Conservation (phyloP, 176 grass and related monocot species). For the Themeda triandra region DNA sequence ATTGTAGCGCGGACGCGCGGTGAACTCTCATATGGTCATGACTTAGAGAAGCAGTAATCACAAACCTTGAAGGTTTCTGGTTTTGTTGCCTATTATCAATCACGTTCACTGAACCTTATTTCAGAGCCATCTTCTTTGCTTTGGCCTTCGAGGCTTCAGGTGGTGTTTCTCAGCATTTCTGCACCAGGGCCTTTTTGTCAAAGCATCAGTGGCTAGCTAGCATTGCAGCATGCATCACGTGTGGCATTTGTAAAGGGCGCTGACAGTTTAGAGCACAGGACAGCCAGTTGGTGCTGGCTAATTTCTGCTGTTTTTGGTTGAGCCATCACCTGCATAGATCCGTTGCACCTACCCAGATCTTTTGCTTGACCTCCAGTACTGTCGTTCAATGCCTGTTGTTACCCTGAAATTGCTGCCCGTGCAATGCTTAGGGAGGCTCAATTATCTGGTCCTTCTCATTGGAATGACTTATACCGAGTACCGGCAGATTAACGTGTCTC, state of each 20-base stretch:
- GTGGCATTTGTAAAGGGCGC: background rate
- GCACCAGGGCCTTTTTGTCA: background rate
- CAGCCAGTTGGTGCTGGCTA: background rate
- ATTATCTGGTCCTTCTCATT: background rate
- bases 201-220: background rate
- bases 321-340: background rate
- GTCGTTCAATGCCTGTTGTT: background rate
- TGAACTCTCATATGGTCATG: background rate
- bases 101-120: background rate
- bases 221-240: background rate
- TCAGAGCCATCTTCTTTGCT: background rate
- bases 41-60: background rate
- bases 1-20: background rate
- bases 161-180: background rate
- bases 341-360: background rate
- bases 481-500: background rate
- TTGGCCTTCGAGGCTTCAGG: too few relatives aligned
- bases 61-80: too few relatives aligned
- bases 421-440: background rate
- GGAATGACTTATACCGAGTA: slow-evolving; percentile 24
- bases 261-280: background rate
- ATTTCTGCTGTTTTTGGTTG: background rate
- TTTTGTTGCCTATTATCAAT: background rate
- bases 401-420: background rate
- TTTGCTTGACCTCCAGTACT: background rate